Conservation (phyloP, 2,329 filamentous ascomycete species). For the Lasiodiplodia gonubiensis region DNA sequence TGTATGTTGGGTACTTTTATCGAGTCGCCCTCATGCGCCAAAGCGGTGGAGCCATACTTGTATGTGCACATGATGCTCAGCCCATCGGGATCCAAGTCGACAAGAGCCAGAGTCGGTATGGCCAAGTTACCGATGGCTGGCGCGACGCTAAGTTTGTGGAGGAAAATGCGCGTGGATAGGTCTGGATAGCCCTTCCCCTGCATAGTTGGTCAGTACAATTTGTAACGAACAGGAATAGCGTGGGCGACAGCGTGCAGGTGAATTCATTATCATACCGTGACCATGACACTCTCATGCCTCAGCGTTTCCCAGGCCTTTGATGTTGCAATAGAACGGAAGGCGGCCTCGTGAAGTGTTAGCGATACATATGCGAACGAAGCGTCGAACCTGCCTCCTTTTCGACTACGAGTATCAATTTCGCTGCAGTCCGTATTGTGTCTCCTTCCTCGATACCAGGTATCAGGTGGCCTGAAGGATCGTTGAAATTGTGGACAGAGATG, state of each 20-base stretch:
- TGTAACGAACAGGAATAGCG: slow-evolving; percentile 29
- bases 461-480: slow-evolving; percentile 56
- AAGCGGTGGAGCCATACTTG: slow-evolving; percentile 68
- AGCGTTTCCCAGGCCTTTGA: slow-evolving; percentile 60
- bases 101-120: slow-evolving; percentile 64
- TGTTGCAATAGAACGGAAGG: slow-evolving; percentile 70
- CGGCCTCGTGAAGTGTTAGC: slow-evolving; percentile 61
- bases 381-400: slow-evolving; percentile 71
- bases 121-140: slow-evolving; percentile 32
- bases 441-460: slow-evolving; percentile 63
- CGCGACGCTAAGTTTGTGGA: slow-evolving; percentile 55
- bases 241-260: background rate
- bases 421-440: slow-evolving; percentile 55
- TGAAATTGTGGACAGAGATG: slow-evolving; percentile 47
- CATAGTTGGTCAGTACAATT: slow-evolving; percentile 21
- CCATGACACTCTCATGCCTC: slow-evolving; percentile 64
- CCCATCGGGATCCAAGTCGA: slow-evolving; percentile 80
- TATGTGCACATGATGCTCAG: slow-evolving; percentile 76
- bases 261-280: slow-evolving; percentile 62
- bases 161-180: slow-evolving; percentile 69
- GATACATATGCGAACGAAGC: background rate
- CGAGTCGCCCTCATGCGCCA: slow-evolving; percentile 64
- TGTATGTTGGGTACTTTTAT: slow-evolving; percentile 57
- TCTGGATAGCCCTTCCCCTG: slow-evolving; percentile 86
- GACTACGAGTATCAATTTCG: slow-evolving; percentile 71